A percentile compares a stretch with the other conserved stretches of the same genome.
Conservation (phyloP, 1,139 yeast genomes). For the Protomyces pachydermus region DNA sequence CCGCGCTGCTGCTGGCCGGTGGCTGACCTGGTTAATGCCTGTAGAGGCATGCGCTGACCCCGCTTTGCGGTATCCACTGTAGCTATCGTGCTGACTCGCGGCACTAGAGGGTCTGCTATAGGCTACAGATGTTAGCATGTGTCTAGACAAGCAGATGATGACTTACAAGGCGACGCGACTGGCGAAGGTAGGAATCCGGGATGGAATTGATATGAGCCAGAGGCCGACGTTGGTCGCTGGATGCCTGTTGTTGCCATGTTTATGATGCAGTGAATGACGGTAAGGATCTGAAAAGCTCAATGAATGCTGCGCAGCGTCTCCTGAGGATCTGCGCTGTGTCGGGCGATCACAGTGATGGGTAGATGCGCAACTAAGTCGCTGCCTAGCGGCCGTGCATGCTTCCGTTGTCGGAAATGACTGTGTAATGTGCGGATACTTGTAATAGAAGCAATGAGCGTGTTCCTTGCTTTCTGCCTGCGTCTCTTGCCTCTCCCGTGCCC, state of each 20-base stretch:
- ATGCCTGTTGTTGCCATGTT: constrained; percentile 24
- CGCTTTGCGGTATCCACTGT: not conserved
- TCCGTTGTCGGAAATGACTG: no score
- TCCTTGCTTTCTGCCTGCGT: no score
- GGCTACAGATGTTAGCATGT: not conserved
- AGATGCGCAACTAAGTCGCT: no score
- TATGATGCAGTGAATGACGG: not conserved
- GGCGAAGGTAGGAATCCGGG: constrained; percentile 9
- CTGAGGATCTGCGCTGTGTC: no score
- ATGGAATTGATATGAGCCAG: constrained; percentile 4
- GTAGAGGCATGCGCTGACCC: not conserved
- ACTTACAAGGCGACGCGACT: constrained; percentile 5
- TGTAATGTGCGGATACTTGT: no score
- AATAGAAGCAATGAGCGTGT: no score
- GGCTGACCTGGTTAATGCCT: not conserved
- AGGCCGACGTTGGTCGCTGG: constrained; percentile 16
- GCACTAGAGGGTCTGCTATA: constrained; percentile 23
- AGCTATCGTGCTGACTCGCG: constrained; percentile 2
- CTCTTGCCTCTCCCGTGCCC: no score
- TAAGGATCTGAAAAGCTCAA: no score
- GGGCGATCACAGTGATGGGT: no score
- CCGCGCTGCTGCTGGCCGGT: constrained; percentile 8
- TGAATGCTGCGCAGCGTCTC: no score
- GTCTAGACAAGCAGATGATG: not conserved
- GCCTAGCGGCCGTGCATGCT: no score